Percentiles rank a stretch among this genome's conserved stretches.
phyloP scores from a whole-genome alignment of 345 rosid genomes.

The Camelina hispida region DNA sequence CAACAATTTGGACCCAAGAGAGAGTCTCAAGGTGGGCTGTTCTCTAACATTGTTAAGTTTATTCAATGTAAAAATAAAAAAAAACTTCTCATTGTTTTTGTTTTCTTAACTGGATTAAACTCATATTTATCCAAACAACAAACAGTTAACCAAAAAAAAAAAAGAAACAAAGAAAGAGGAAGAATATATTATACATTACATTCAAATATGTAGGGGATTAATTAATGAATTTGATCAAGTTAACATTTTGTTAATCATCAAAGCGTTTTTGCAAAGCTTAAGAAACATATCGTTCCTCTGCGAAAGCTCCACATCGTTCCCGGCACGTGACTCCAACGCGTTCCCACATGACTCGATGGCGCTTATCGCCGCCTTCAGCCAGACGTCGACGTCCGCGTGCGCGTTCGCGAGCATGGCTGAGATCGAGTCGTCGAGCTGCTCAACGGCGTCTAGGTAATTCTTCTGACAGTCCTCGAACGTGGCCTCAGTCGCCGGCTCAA shows the following conservation, averaged over 20 bases:
- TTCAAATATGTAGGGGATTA: background rate
- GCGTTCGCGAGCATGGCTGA: conserved; percentile 53
- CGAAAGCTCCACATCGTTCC: conserved; percentile 32
- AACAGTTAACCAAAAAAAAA: no score
- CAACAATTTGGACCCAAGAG: background rate
- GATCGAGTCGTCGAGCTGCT: conserved; percentile 63
- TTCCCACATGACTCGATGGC: conserved; percentile 50
- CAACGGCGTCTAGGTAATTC: conserved; percentile 53
- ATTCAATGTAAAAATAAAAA: no score
- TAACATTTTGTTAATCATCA: conserved; percentile 44
- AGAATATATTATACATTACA: no score
- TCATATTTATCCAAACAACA: no score
- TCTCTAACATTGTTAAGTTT: background rate
- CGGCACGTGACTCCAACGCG: conserved; percentile 31
- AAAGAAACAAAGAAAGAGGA: no score
- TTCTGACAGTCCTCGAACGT: conserved; percentile 62
- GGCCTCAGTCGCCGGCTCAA: conserved; percentile 55
- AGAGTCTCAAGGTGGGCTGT: background rate
- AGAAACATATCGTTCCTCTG: conserved; percentile 42
- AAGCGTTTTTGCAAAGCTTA: conserved; percentile 50
- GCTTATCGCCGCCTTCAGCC: conserved; percentile 54
- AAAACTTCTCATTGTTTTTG: no score
- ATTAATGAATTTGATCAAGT: conserved; percentile 5
- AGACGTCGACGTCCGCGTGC: conserved; percentile 44
- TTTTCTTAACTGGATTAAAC: no score